These are phyloP conservation scores for Pseudognaphalium luteoalbum DNA, from an alignment of 129 eudicot genomes.

Conservation along the genomic window DNA sequence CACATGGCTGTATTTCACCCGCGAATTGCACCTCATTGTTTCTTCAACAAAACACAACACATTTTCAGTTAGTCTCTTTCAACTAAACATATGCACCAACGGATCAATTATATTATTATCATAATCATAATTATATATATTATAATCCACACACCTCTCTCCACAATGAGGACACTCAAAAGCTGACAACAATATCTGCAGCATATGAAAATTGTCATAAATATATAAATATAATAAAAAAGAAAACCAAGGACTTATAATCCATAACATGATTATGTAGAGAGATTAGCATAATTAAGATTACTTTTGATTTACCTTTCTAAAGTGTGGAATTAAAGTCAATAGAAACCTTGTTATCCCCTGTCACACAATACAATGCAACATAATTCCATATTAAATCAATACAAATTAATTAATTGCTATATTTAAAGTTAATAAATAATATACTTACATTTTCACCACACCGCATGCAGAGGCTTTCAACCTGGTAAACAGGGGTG, in stretches of 20 bases:
- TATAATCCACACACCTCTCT: constrained; percentile 69
- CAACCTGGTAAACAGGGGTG: constrained; percentile 68
- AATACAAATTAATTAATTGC: too few relatives aligned
- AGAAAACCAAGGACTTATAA: not conserved
- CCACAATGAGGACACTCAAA: constrained; percentile 96
- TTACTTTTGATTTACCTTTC: constrained; percentile 52
- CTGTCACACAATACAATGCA: constrained; percentile 43
- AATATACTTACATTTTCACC: constrained; percentile 56
- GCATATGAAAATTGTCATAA: constrained; percentile 1
- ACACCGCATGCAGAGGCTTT: constrained; percentile 97
- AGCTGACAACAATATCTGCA: constrained; percentile 88
- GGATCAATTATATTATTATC: not conserved
- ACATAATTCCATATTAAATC: constrained; percentile 12
- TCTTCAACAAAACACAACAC: constrained; percentile 38
- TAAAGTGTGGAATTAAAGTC: constrained; percentile 73
- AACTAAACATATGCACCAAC: constrained; percentile 9
- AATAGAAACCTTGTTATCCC: constrained; percentile 79
- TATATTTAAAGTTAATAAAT: too few relatives aligned
- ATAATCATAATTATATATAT: not conserved
- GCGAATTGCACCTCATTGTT: constrained; percentile 96
- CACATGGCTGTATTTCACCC: constrained; percentile 87
- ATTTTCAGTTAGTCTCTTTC: not conserved
- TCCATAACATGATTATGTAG: not conserved
- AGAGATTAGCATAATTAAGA: not conserved
- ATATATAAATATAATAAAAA: too few relatives aligned